Evolutionary conservation across 2,329 filamentous ascomycete species (phyloP), one percentile per base, ranked within the genome.

Genomic region (Sclerotiophoma versabilis): DNA sequence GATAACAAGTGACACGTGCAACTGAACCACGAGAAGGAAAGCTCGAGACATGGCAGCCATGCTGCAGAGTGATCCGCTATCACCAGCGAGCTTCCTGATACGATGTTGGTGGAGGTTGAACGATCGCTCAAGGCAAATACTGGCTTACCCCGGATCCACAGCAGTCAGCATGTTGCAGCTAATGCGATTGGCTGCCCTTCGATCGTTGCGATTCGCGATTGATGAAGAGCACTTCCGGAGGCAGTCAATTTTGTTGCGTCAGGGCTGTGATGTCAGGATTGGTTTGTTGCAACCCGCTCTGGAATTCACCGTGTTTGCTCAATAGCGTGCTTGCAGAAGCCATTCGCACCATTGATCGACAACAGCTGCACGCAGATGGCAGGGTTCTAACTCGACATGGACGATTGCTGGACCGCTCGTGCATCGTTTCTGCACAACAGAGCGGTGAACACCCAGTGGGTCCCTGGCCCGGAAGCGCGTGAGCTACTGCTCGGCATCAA

Each of bases 361-460:
- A 41, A 41, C 45, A 41, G 45, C 39, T 42, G 49, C 29, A 23
- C 45, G 38, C 43, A 44, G 30, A 54, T 30, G 32, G 38, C 33
- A 45, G 32, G 39, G 32, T 22, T 41, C 51, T 54, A 54, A 49
- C 51, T 49, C 36, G 27, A 54, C 19, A 41, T 36, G 51, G 51
- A 27, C 39, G 45, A 23, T 36, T 54, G 41, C 49, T 57, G 53
- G 30, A 51, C 36, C 30, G 49, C 53, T 50, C 49, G 53, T 59
- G 57, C 52, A 49, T 42, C 32, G 34, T 38, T 15, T 38, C 34
- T 52, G 57, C 44, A 49, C 49, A 45, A 49, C 57, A 58, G 56
- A 60, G 59, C 62, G 62, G 62, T 64, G 59, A 59, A 49, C 26
- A 23, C 22, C 11, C 54, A 49, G 54, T 47, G 54, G 59, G 34